phyloP scores from a whole-genome alignment of 2,329 filamentous ascomycete species.

The Dactylellina sp. region DNA sequence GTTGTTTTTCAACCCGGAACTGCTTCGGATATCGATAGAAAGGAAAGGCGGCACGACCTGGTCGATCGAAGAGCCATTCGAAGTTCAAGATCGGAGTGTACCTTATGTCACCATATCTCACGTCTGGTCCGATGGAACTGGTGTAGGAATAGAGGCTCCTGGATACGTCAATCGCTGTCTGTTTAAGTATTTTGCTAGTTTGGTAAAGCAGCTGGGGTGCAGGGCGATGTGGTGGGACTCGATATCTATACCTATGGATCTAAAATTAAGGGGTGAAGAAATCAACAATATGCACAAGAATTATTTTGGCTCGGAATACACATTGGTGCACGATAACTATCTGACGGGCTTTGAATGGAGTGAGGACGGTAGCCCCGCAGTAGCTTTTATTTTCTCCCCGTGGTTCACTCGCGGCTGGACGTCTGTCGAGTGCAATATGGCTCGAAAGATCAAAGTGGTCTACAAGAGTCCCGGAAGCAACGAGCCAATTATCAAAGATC shows the following conservation, averaged over 20 bases:
- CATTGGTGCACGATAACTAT: conserved; percentile 58
- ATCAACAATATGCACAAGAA: conserved; percentile 61
- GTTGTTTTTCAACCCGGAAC: conserved; percentile 25
- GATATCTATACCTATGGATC: conserved; percentile 59
- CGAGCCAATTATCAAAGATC: conserved; percentile 45
- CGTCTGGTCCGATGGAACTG: conserved; percentile 62
- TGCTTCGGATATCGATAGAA: conserved; percentile 13
- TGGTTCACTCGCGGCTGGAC: conserved; percentile 61
- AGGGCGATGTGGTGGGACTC: conserved; percentile 62
- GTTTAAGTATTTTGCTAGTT: conserved; percentile 58
- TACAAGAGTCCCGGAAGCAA: conserved; percentile 17
- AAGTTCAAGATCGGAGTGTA: conserved; percentile 2
- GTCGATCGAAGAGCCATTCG: conserved; percentile 32
- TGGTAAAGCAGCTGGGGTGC: conserved; percentile 56
- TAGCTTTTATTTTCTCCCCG: conserved; percentile 59
- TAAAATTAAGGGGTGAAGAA: conserved; percentile 45
- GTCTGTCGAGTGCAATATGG: conserved; percentile 58
- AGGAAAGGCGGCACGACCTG: conserved; percentile 23
- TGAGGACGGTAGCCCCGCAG: conserved; percentile 57
- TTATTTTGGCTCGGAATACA: conserved; percentile 58
- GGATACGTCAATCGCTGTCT: conserved; percentile 61
- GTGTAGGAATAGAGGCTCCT: conserved; percentile 57
- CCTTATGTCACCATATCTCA: conserved; percentile 61
- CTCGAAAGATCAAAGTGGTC: conserved; percentile 56
- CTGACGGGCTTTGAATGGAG: conserved; percentile 57